These are phyloP conservation scores for Thozetella sp. DNA, from an alignment of 495 filamentous ascomycete genomes.

Conservation along the genomic window DNA sequence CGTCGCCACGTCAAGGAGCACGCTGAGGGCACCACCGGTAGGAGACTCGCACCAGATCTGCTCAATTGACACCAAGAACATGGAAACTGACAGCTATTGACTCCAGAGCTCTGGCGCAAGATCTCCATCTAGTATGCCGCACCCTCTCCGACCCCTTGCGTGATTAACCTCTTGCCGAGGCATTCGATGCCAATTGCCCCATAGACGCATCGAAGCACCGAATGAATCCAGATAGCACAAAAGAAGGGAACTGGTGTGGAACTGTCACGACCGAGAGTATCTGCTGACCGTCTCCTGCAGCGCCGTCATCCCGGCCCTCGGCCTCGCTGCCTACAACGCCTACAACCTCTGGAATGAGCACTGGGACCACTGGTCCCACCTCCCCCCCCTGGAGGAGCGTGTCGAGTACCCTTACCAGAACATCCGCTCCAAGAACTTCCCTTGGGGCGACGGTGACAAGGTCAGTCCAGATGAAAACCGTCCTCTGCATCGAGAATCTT, in stretches of 20 bases:
- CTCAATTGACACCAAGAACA: background rate
- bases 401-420: slow-evolving; percentile 93
- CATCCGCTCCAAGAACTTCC: slow-evolving; percentile 86
- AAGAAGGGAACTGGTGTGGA: background rate
- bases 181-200: background rate
- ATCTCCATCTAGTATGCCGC: slow-evolving; percentile 83
- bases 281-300: slow-evolving; percentile 41
- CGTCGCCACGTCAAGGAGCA: slow-evolving; percentile 83
- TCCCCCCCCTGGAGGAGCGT: slow-evolving; percentile 85
- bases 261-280: background rate
- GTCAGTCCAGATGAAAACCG: slow-evolving; percentile 42
- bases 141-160: slow-evolving; percentile 11
- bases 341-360: slow-evolving; percentile 91
- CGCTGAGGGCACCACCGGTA: slow-evolving; percentile 77
- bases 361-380: slow-evolving; percentile 91
- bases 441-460: slow-evolving; percentile 93
- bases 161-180: slow-evolving; percentile 24
- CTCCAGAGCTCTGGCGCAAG: slow-evolving; percentile 87
- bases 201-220: background rate
- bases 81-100: slow-evolving; percentile 9
- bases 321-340: slow-evolving; percentile 74
- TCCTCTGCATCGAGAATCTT: slow-evolving; percentile 2
- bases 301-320: slow-evolving; percentile 67
- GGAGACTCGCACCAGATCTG: slow-evolving; percentile 27
- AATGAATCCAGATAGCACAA: background rate